These are phyloP conservation scores for Furcasterigmium furcatum DNA, from an alignment of 2,329 filamentous ascomycete species.

Conservation along the genomic window DNA sequence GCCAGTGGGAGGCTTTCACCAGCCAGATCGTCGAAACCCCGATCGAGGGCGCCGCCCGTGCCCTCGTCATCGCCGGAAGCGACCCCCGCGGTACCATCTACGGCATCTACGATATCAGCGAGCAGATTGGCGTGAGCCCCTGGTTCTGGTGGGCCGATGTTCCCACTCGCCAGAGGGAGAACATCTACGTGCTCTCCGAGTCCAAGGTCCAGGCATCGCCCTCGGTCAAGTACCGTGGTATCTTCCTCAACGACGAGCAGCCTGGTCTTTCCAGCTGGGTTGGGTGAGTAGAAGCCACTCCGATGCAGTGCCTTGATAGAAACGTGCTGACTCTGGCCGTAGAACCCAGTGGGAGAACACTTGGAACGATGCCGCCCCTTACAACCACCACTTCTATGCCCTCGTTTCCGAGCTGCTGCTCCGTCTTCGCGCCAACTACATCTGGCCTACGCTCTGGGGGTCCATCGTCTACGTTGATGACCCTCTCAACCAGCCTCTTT, in stretches of 20 bases:
- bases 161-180: conserved; percentile 42
- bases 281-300: no score
- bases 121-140: conserved; percentile 70
- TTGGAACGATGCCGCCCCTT: conserved; percentile 40
- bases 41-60: conserved; percentile 49
- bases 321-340: background rate
- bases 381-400: conserved; percentile 62
- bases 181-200: conserved; percentile 52
- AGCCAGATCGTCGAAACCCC: conserved; percentile 57
- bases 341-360: conserved; percentile 35
- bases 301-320: background rate
- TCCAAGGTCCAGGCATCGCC: conserved; percentile 57
- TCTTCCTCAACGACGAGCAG: conserved; percentile 71
- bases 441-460: conserved; percentile 72
- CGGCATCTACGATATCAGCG: conserved; percentile 67
- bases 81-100: conserved; percentile 65
- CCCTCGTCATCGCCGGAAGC: conserved; percentile 65
- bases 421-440: conserved; percentile 67
- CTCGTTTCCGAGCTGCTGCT: conserved; percentile 70
- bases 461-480: conserved; percentile 73
- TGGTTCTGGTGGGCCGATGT: conserved; percentile 70
- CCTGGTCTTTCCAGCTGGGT: conserved; percentile 67
- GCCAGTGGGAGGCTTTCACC: conserved; percentile 68
- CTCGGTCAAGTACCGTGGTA: conserved; percentile 63
- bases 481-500: conserved; percentile 62